Conservation (phyloP, 768 basidiomycete species). For the Podaxis sp. region DNA sequence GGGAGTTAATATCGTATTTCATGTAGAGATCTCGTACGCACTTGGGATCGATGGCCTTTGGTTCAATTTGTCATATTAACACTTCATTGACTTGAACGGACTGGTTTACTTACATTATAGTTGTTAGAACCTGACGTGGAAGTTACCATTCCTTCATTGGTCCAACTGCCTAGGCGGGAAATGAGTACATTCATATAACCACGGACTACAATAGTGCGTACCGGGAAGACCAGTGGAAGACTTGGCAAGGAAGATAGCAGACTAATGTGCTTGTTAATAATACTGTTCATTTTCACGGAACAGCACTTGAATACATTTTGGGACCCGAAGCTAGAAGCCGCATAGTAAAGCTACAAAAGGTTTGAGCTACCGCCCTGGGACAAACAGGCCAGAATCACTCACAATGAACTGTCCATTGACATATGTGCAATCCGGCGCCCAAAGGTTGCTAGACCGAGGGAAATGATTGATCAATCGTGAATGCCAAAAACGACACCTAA, state of each 20-base stretch:
- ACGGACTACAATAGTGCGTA: slow-evolving; percentile 6
- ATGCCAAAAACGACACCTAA: neutral
- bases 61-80: neutral
- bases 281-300: neutral
- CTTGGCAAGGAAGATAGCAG: slow-evolving; percentile 55
- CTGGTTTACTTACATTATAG: slow-evolving; percentile 37
- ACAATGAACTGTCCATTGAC: slow-evolving; percentile 31
- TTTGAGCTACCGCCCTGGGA: neutral
- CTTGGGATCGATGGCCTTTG: slow-evolving; percentile 56
- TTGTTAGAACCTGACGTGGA: slow-evolving; percentile 37
- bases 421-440: slow-evolving; percentile 40
- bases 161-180: slow-evolving; percentile 35
- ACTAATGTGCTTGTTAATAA: slow-evolving; percentile 27
- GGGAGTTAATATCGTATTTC: slow-evolving; percentile 1
- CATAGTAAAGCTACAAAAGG: slow-evolving; percentile 47
- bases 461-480: neutral
- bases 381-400: slow-evolving; percentile 4
- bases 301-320: slow-evolving; percentile 36
- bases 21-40: slow-evolving; percentile 23
- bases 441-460: slow-evolving; percentile 29
- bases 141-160: slow-evolving; percentile 47
- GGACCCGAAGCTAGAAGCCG: slow-evolving; percentile 54
- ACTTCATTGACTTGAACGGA: neutral
- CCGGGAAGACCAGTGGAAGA: slow-evolving; percentile 48
- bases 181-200: neutral